These are phyloP conservation scores for Aspergillus heteromorphus DNA, from an alignment of 495 filamentous ascomycete genomes.

Conservation along the genomic window DNA sequence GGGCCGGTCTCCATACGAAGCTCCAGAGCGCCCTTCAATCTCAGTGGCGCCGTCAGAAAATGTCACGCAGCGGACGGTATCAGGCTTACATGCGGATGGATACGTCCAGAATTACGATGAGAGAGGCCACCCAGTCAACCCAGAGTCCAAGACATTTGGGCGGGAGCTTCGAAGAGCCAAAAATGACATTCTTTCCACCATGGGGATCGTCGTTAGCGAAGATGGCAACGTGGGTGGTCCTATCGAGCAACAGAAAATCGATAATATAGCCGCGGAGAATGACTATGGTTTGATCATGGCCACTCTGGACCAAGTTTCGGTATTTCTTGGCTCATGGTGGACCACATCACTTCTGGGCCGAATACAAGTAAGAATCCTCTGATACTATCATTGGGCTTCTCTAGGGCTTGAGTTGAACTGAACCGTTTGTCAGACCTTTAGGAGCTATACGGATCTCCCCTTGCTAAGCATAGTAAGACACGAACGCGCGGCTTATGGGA, in stretches of 20 bases:
- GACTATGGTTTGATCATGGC: constrained; percentile 46
- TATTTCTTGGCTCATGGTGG: constrained; percentile 42
- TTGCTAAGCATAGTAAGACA: constrained; percentile 32
- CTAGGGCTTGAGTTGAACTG: constrained; percentile 1
- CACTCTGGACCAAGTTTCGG: constrained; percentile 35
- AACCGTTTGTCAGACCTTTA: constrained; percentile 34
- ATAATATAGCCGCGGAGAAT: constrained; percentile 43
- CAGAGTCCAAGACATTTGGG: constrained; percentile 41
- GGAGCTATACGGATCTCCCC: constrained; percentile 35
- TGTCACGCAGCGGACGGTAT: constrained; percentile 26
- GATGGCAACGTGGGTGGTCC: constrained; percentile 27
- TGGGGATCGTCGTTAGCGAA: constrained; percentile 48
- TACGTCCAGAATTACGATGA: constrained; percentile 64
- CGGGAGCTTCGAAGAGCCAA: constrained; percentile 46
- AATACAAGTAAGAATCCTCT: constrained; percentile 36
- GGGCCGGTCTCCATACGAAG: constrained; percentile 71
- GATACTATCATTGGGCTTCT: not conserved
- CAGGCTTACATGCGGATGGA: constrained; percentile 35
- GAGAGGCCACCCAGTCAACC: constrained; percentile 64
- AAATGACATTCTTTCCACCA: constrained; percentile 54
- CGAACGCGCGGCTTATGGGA: constrained; percentile 32
- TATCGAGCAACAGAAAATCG: constrained; percentile 38
- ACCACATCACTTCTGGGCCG: constrained; percentile 38
- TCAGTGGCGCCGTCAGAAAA: constrained; percentile 14
- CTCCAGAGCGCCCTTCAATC: constrained; percentile 34